These are phyloP conservation scores for Nakazawaea molendinolei DNA, from an alignment of 805 yeast genomes.

Conservation along the genomic window DNA sequence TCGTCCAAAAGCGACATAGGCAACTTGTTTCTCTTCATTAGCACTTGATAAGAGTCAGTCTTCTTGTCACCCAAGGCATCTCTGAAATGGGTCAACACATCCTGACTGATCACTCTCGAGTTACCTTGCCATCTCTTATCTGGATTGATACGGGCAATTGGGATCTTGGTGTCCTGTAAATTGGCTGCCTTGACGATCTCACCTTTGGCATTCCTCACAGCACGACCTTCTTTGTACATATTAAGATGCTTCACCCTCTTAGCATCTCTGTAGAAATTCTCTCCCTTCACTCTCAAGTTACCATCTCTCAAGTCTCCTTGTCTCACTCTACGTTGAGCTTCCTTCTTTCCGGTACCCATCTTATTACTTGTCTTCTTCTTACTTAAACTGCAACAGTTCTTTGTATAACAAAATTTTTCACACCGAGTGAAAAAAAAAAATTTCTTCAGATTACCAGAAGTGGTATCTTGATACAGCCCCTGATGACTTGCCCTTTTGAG, in stretches of 20 bases:
- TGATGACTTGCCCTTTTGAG: constrained; percentile 2
- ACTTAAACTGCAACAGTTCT: background rate
- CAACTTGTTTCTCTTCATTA: constrained; percentile 80
- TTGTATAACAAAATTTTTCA: background rate
- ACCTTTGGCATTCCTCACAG: constrained; percentile 80
- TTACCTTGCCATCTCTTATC: constrained; percentile 97
- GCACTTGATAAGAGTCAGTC: constrained; percentile 77
- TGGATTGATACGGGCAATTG: constrained; percentile 91
- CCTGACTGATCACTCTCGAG: constrained; percentile 95
- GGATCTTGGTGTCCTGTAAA: constrained; percentile 80
- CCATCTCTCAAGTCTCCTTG: constrained; percentile 82
- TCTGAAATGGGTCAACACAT: constrained; percentile 89
- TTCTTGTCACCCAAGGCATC: constrained; percentile 87
- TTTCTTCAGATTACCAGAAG: background rate
- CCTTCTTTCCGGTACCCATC: constrained; percentile 95
- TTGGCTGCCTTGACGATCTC: constrained; percentile 83
- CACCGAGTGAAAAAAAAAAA: constrained; percentile 1
- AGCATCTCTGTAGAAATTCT: constrained; percentile 92
- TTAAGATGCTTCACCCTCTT: constrained; percentile 82
- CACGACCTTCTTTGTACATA: constrained; percentile 91
- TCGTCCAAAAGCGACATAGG: constrained; percentile 96
- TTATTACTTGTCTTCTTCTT: constrained; percentile 6
- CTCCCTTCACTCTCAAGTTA: constrained; percentile 91
- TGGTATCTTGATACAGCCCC: constrained; percentile 2
- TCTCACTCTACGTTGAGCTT: constrained; percentile 77